Conservation (phyloP, 345 rosid species). For the Syzygium oleosum region DNA sequence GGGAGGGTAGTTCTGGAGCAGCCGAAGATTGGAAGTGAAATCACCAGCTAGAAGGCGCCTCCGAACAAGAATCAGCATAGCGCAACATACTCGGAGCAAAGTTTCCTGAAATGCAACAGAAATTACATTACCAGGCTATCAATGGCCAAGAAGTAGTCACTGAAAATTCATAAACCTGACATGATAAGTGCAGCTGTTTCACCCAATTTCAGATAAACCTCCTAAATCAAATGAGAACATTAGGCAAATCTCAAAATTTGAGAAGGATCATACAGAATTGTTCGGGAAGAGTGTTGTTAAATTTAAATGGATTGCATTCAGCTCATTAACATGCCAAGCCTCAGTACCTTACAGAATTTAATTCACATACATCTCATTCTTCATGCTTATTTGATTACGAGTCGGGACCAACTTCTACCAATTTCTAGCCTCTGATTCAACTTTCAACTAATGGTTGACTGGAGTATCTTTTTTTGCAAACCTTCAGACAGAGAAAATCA, state of each 20-base stretch:
- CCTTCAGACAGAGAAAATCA: background rate
- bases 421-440: background rate
- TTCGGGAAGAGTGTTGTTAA: background rate
- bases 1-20: constrained; percentile 74
- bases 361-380: background rate
- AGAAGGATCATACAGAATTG: background rate
- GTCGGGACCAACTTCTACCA: background rate
- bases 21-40: constrained; percentile 73
- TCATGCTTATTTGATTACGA: background rate
- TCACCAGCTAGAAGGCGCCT: constrained; percentile 84
- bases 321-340: background rate
- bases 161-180: background rate
- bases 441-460: background rate
- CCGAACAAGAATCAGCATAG: constrained; percentile 82
- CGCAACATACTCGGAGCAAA: constrained; percentile 85
- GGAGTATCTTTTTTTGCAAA: background rate
- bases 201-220: background rate
- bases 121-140: background rate
- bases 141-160: background rate
- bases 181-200: background rate
- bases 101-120: constrained; percentile 56
- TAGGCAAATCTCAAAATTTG: background rate
- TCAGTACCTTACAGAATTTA: background rate
- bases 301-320: background rate
- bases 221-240: background rate